phyloP scores from a whole-genome alignment of 139 green algal species.

The Chlorella sp. region DNA sequence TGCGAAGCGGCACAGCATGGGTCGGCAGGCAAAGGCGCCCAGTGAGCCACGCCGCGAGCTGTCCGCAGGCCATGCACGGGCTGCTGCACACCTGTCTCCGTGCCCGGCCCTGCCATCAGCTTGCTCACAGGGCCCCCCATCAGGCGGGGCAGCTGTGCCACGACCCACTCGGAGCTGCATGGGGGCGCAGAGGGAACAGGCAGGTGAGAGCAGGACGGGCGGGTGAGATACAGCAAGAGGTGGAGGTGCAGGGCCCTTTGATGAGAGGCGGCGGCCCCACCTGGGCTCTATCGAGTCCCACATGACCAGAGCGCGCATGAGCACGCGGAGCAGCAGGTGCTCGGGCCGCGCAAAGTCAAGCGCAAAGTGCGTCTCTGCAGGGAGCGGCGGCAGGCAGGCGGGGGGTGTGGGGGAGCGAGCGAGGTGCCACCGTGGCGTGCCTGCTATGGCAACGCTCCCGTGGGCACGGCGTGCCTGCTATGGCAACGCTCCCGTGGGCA shows the following conservation, averaged over 20 bases:
- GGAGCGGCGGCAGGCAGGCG: neutral
- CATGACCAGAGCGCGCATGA: slow-evolving; percentile 84
- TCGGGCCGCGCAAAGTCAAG: slow-evolving; percentile 83
- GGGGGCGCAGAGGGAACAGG: neutral
- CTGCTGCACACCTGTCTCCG: neutral
- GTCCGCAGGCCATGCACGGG: neutral
- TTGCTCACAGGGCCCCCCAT: neutral
- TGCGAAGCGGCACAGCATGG: too few species aligned
- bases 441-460: neutral
- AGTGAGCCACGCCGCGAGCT: too few species aligned
- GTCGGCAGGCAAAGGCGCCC: neutral
- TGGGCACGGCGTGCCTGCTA: neutral
- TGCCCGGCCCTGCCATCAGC: slow-evolving; percentile 13
- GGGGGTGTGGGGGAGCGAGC: neutral
- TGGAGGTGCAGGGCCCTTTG: slow-evolving; percentile 22
- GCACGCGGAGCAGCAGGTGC: slow-evolving; percentile 85
- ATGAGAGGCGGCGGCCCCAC: slow-evolving; percentile 70
- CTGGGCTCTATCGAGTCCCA: slow-evolving; percentile 76
- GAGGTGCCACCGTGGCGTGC: too few species aligned
- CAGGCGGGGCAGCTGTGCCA: neutral
- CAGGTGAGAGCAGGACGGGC: neutral
- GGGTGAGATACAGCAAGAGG: neutral
- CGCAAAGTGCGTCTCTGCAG: slow-evolving; percentile 59
- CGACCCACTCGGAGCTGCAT: neutral
- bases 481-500: neutral